These are phyloP conservation scores for Aechmea fasciata DNA, from an alignment of 176 grass and related monocot species.

Conservation along the genomic window DNA sequence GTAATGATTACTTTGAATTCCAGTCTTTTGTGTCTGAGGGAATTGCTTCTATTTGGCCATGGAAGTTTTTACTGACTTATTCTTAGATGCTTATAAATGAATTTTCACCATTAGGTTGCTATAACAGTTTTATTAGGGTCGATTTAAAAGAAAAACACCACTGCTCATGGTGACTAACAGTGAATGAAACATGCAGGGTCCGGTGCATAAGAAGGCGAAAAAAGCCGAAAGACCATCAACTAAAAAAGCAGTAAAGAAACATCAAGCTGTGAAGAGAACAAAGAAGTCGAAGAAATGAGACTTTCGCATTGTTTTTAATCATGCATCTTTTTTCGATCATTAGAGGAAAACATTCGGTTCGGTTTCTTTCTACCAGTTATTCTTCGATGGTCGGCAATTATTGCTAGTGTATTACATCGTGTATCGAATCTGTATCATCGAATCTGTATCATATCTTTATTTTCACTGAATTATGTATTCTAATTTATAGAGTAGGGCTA, in stretches of 20 bases:
- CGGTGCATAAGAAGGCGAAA: conserved; percentile 60
- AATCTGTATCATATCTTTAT: too few relatives aligned
- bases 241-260: conserved; percentile 56
- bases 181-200: conserved; percentile 30
- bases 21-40: too few relatives aligned
- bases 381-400: too few relatives aligned
- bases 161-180: not conserved
- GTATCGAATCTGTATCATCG: too few relatives aligned
- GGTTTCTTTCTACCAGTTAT: too few relatives aligned
- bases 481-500: too few relatives aligned
- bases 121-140: not conserved
- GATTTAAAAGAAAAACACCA: not conserved
- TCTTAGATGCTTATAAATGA: not conserved
- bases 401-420: too few relatives aligned
- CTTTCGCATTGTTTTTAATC: not conserved
- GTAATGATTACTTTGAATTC: too few relatives aligned
- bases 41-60: not conserved
- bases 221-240: conserved; percentile 23
- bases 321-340: too few relatives aligned
- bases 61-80: not conserved
- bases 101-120: too few relatives aligned
- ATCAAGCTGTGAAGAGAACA: conserved; percentile 40
- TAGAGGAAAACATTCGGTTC: too few relatives aligned
- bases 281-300: conserved; percentile 69
- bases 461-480: too few relatives aligned